These are phyloP conservation scores for Austroboletus festivus DNA, from an alignment of 768 basidiomycete species.

Conservation along the genomic window DNA sequence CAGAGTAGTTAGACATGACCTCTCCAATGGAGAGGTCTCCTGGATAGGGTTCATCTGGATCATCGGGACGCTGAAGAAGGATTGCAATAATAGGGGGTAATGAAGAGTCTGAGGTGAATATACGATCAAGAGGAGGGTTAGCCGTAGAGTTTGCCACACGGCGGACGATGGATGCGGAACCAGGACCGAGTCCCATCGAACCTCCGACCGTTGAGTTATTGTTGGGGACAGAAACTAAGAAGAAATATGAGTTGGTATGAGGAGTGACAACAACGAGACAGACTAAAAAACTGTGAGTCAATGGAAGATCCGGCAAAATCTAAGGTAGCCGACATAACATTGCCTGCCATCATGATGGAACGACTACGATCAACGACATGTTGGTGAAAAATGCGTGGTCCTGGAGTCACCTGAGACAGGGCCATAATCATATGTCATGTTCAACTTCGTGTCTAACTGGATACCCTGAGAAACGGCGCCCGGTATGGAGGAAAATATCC, in stretches of 20 bases:
- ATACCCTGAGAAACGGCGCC: constrained; percentile 38
- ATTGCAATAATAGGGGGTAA: constrained; percentile 61
- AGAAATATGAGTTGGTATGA: constrained; percentile 4
- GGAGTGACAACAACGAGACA: neutral
- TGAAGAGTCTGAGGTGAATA: constrained; percentile 58
- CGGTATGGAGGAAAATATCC: constrained; percentile 48
- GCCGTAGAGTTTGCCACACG: constrained; percentile 36
- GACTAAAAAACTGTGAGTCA: constrained; percentile 39
- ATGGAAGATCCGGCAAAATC: constrained; percentile 41
- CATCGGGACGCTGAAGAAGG: constrained; percentile 58
- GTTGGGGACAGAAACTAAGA: constrained; percentile 19
- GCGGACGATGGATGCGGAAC: constrained; percentile 49
- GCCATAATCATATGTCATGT: constrained; percentile 56
- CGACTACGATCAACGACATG: too few relatives aligned
- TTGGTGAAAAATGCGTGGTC: neutral
- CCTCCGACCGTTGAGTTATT: constrained; percentile 23
- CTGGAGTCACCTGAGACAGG: constrained; percentile 41
- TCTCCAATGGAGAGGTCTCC: constrained; percentile 67
- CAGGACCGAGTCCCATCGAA: constrained; percentile 60
- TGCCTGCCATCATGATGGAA: constrained; percentile 18
- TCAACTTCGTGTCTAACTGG: too few relatives aligned
- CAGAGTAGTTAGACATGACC: constrained; percentile 45
- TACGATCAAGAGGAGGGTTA: constrained; percentile 57
- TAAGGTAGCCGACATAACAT: constrained; percentile 28
- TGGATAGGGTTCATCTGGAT: constrained; percentile 47